Conservation (phyloP, 129 eudicot species). For the Chrysanthemum makinoi region DNA sequence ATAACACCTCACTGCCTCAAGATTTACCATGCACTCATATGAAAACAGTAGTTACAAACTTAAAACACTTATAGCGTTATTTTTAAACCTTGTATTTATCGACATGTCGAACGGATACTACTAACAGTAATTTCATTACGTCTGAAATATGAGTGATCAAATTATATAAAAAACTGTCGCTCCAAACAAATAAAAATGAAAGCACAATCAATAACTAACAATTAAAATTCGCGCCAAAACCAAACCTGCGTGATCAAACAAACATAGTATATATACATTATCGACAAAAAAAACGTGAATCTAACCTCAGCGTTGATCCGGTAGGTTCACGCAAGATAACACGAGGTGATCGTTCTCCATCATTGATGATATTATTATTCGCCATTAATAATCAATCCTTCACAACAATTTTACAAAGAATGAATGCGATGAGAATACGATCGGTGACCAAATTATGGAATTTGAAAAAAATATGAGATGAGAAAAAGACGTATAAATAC, state of each 20-base stretch:
- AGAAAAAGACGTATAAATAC: constrained; percentile 12
- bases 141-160: no score
- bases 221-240: no score
- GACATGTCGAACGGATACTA: no score
- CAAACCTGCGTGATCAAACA: neutral
- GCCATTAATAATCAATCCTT: constrained; percentile 19
- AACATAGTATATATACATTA: neutral
- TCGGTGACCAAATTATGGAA: constrained; percentile 15
- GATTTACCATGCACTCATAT: no score
- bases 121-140: no score
- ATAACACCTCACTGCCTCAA: no score
- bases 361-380: constrained; percentile 40
- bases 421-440: neutral
- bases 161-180: no score
- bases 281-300: neutral
- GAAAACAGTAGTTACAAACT: no score
- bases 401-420: constrained; percentile 10
- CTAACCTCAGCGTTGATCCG: constrained; percentile 75
- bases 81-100: no score
- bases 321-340: constrained; percentile 57
- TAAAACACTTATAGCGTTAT: no score
- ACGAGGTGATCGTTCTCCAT: constrained; percentile 48
- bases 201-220: no score
- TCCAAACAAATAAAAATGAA: no score
- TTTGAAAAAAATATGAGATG: constrained; percentile 2